Evolutionary conservation across 768 basidiomycete genomes (phyloP).

Genomic region (Xerocomellus amylosporus): DNA sequence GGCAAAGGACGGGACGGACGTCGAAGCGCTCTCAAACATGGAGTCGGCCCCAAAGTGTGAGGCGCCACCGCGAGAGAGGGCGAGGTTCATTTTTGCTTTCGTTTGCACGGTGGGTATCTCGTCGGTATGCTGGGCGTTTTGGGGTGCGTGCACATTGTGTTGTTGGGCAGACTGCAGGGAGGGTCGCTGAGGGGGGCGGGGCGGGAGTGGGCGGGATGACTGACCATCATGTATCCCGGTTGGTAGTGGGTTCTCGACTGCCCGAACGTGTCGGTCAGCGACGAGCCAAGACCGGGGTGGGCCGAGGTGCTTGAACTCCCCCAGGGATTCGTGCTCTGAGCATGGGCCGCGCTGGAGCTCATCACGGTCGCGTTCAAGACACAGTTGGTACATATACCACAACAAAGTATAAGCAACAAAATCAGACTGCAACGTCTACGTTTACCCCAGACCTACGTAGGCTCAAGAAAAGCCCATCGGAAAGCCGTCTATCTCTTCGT

Average conservation of each 20-base stretch:
- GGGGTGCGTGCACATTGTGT: conserved; percentile 49
- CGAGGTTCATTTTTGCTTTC: conserved; percentile 77
- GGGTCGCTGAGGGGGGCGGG: conserved; percentile 11
- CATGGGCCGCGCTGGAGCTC: conserved; percentile 33
- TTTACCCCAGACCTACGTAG: neutral
- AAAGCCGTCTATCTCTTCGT: neutral
- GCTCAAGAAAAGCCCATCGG: neutral
- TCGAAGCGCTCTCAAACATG: conserved; percentile 69
- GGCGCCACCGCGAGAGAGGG: conserved; percentile 58
- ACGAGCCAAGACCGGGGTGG: conserved; percentile 42
- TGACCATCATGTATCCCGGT: conserved; percentile 76
- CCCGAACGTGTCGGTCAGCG: conserved; percentile 64
- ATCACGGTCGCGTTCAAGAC: conserved; percentile 9
- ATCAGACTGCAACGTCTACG: neutral
- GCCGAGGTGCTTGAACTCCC: conserved; percentile 41
- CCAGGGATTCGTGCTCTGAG: conserved; percentile 53
- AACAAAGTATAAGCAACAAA: too few species aligned
- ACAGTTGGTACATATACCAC: neutral
- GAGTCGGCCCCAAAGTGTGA: conserved; percentile 78
- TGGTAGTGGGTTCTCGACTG: conserved; percentile 78
- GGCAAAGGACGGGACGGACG: conserved; percentile 16
- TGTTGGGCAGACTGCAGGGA: conserved; percentile 58
- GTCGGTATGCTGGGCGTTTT: conserved; percentile 61
- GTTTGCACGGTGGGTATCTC: conserved; percentile 75
- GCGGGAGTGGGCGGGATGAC: conserved; percentile 14